Evolutionary conservation across 176 grass and related monocot genomes (phyloP), one percentile per base, ranked within the genome.

Genomic region (Leersia perrieri): DNA sequence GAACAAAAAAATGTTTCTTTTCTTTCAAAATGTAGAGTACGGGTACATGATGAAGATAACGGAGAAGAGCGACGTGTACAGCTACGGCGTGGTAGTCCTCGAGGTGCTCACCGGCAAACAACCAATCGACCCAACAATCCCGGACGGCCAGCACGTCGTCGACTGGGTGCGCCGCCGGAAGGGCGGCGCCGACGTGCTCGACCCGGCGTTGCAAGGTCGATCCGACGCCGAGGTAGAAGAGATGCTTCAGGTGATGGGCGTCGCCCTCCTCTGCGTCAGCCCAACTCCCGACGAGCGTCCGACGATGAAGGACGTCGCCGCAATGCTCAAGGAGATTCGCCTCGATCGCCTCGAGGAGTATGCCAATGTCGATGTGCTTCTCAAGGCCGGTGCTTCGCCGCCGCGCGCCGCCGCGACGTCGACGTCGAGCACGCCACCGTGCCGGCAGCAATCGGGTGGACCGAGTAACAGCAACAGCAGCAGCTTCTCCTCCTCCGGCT

Each of bases 1-100:
- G 15, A 49, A 18, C 45, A 49, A 45, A 49, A 38, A 38, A 49
- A 12, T 13, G 40, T 42, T 42, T 16, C n/a, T n/a, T 15, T 45
- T 11, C 1, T 41, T 41, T 41, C 1, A 5, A 1, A 5, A 22
- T 89, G 78, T 88, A 98, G 96, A 99, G 82, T 99, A 99, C 2
- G 96, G 96, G 3, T 99, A 99, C 81, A 99, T 95, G 96, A 84
- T 91, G 82, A 99, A 95, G 90, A 99, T 99, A 33, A 99, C 96
- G 0, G 90, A 95, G 72, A 99, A 99, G 82, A 99, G 92, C 72
- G 96, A 99, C 23, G 96, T 99, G 49, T 99, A 99, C 79, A 99
- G 96, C 84, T 99, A 93, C 13, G 96, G 96, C 3, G 96, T 99
- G 78, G 96, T 99, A 80, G 90, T 98, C 78, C 81, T 98, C 42